Percentiles rank a stretch among this genome's conserved stretches.
Conservation (phyloP, 495 filamentous ascomycete species). For the Massariosphaeria phaeospora region DNA sequence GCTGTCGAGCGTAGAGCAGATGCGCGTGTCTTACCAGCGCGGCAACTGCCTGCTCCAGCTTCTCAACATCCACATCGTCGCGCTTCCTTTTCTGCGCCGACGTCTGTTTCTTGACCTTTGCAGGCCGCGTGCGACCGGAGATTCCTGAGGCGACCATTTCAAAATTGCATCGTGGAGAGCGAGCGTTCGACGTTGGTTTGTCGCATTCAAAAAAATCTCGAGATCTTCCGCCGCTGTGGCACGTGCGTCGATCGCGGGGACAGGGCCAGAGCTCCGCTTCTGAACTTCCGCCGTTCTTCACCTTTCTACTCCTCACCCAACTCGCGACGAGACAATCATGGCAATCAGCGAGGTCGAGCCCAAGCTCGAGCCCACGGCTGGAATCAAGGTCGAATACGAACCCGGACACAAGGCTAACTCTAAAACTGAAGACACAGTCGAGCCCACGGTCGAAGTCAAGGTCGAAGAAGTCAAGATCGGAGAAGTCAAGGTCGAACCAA, state of each 20-base stretch:
- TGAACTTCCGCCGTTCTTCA: not conserved
- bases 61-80: slow-evolving; percentile 54
- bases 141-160: slow-evolving; percentile 30
- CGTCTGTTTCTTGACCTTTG: slow-evolving; percentile 40
- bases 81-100: slow-evolving; percentile 60
- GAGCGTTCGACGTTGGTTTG: not conserved
- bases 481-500: not conserved
- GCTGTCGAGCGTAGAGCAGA: not conserved
- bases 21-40: slow-evolving; percentile 47
- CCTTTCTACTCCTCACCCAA: not conserved
- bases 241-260: slow-evolving; percentile 12
- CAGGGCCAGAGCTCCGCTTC: not conserved
- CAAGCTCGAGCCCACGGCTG: no score
- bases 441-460: no score
- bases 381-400: no score
- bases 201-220: slow-evolving; percentile 3
- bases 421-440: no score
- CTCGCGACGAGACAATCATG: not conserved
- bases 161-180: not conserved
- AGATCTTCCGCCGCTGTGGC: slow-evolving; percentile 10
- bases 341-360: no score
- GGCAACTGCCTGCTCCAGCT: slow-evolving; percentile 48
- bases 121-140: slow-evolving; percentile 37
- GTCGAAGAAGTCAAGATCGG: no score
- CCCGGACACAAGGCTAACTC: no score